Conservation (phyloP, 73 alveolate genomes). For the Blepharisma stoltei region DNA sequence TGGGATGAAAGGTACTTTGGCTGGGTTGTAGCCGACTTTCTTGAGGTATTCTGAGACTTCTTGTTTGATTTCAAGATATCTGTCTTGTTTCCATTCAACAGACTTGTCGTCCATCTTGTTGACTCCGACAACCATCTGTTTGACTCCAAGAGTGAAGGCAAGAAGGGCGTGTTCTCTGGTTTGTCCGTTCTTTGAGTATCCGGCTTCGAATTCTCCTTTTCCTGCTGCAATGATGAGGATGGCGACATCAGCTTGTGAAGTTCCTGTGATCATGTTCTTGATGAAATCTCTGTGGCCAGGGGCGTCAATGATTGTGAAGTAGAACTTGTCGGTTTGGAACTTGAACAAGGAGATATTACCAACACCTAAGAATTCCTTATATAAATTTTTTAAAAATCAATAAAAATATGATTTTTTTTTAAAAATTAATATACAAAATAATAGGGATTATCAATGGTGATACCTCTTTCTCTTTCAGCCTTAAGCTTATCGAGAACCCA, state of each 20-base stretch:
- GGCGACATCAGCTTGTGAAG: slow-evolving; percentile 71
- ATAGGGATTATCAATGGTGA: slow-evolving; percentile 74
- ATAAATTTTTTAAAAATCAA: too few relatives aligned
- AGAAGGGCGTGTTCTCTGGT: slow-evolving; percentile 66
- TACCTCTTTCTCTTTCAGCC: slow-evolving; percentile 66
- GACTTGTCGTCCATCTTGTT: slow-evolving; percentile 71
- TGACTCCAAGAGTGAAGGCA: slow-evolving; percentile 84
- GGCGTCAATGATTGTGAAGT: slow-evolving; percentile 65
- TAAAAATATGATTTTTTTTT: too few relatives aligned
- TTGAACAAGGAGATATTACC: slow-evolving; percentile 31
- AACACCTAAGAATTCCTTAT: too few relatives aligned
- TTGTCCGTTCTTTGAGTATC: slow-evolving; percentile 61
- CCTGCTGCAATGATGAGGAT: slow-evolving; percentile 63
- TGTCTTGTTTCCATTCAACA: slow-evolving; percentile 54
- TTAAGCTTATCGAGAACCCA: slow-evolving; percentile 62
- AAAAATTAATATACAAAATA: too few relatives aligned
- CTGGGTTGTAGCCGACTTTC: slow-evolving; percentile 73
- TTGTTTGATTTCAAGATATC: slow-evolving; percentile 57
- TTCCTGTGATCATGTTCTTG: slow-evolving; percentile 46
- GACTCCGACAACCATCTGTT: slow-evolving; percentile 66
- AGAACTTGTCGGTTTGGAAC: slow-evolving; percentile 46
- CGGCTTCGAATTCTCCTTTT: slow-evolving; percentile 80
- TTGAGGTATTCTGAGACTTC: slow-evolving; percentile 56
- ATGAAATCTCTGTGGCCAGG: slow-evolving; percentile 61
- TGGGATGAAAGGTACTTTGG: slow-evolving; percentile 60